Base-by-base conservation (phyloP, 2,329 filamentous ascomycete genomes). In the Fusarium agapanthi region DNA sequence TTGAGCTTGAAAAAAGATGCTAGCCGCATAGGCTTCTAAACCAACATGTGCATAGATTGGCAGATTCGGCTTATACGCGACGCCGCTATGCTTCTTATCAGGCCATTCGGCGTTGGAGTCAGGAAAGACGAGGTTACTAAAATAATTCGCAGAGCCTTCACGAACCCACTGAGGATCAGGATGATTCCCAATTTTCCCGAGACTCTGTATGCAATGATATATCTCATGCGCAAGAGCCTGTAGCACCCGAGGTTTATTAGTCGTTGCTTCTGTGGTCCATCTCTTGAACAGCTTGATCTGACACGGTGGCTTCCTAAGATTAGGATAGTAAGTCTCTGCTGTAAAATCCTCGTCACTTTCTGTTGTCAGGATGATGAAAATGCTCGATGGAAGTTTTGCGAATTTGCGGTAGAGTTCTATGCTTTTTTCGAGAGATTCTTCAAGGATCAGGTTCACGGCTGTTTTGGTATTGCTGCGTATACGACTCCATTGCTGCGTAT, bases 141-240 rank as follows among this genome's bases (percentile, higher is more conserved):
- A 66, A 41, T 74, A 73, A 30, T 71, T 68, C 24, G 71, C 70
- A 9, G 70, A 68, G n/a, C 63, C 69, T 5, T 71, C 67, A 10
- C 26, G 18, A 8, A 71, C 41, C 47, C 64, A 74, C 6, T 28
- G 16, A 4, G 68, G 65, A 7, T 54, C 58, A 8, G 15, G 13
- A 12, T 9, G 4, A 11, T 59, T 61, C 6, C 50, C 60, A 8
- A 68, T 4, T 20, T 34, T 41, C 5, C 53, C 40, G 5, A 58
- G 38, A 28, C 43, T 28, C 48, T 71, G 70, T 1, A 73, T 43
- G 34, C 71, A 73, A 26, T 73, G 70, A n/a, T 71, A 74, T 11
- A 73, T 38, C 38, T 73, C 71, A 14, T 71, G 70, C 5, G 71
- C 40, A 14, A 73, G 11, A 5, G 58, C 58, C 24, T 68, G 67